phyloP scores from a whole-genome alignment of 2,329 filamentous ascomycete genomes.

The Dryadomyces quercus-mongolicae region DNA sequence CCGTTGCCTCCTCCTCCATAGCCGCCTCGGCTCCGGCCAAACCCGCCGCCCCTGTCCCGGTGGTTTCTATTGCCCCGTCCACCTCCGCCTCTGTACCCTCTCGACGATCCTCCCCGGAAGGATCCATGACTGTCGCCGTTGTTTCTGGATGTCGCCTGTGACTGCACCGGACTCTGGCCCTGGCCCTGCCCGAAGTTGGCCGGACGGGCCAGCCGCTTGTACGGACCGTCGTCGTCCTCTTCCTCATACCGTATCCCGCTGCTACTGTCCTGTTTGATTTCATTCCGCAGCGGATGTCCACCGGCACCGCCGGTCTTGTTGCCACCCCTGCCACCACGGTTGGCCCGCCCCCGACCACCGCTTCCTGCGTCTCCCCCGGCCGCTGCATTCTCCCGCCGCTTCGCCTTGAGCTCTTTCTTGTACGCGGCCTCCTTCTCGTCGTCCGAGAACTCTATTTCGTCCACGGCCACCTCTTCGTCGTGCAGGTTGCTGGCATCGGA shows the following conservation, averaged over 20 bases:
- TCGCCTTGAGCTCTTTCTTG: constrained; percentile 57
- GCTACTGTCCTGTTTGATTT: constrained; percentile 20
- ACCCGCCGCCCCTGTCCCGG: constrained; percentile 23
- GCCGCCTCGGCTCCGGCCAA: constrained; percentile 24
- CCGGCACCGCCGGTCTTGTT: background rate
- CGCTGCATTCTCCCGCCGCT: constrained; percentile 33
- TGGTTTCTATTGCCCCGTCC: constrained; percentile 33
- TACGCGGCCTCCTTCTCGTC: constrained; percentile 87
- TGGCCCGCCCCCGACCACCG: constrained; percentile 19
- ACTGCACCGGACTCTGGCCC: constrained; percentile 29
- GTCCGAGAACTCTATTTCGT: constrained; percentile 92
- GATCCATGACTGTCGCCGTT: constrained; percentile 13
- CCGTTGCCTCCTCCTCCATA: constrained; percentile 21
- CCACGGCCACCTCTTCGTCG: constrained; percentile 77
- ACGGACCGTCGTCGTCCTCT: constrained; percentile 53
- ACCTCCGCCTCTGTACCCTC: constrained; percentile 22
- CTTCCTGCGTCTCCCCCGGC: constrained; percentile 21
- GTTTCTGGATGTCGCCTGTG: background rate
- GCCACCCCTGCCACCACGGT: background rate
- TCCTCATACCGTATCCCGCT: constrained; percentile 55
- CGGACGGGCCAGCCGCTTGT: constrained; percentile 59
- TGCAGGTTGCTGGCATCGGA: constrained; percentile 92
- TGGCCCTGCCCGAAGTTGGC: constrained; percentile 45
- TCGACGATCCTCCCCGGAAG: background rate
- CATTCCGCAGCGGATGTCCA: constrained; percentile 26